phyloP scores from a whole-genome alignment of 75 land plant species.

The Pinus tabuliformis region DNA sequence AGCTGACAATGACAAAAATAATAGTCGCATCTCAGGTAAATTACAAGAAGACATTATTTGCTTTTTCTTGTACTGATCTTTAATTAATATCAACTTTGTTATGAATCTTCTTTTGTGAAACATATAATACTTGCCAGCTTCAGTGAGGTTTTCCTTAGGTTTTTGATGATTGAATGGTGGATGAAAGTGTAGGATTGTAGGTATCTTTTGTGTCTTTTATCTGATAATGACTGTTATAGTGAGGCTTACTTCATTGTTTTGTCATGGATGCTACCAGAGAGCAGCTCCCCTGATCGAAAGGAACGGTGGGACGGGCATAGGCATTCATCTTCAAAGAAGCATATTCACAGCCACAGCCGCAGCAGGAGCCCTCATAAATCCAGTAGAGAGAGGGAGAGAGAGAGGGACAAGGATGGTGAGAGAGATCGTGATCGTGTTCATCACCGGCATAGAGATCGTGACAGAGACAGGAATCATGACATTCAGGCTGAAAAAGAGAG shows the following conservation, averaged over 20 bases:
- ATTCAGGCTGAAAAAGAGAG: conserved; percentile 31
- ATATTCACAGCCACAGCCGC: conserved; percentile 55
- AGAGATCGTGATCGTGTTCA: conserved; percentile 29
- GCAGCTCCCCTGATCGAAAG: conserved; percentile 45
- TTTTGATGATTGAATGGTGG: neutral
- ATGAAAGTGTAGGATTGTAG: neutral
- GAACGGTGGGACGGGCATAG: conserved; percentile 53
- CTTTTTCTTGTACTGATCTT: neutral
- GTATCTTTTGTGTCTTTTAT: neutral
- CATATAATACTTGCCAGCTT: neutral
- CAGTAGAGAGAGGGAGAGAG: conserved; percentile 55
- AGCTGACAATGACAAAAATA: conserved; percentile 35
- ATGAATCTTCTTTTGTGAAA: neutral
- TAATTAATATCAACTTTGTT: neutral
- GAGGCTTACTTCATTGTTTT: neutral
- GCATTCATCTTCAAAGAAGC: conserved; percentile 66
- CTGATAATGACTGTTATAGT: neutral
- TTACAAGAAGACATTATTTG: neutral
- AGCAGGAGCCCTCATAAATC: conserved; percentile 64
- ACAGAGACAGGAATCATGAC: conserved; percentile 29
- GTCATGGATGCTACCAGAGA: conserved; percentile 34
- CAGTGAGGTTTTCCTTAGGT: neutral
- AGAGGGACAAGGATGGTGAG: conserved; percentile 33
- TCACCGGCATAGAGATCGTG: conserved; percentile 28
- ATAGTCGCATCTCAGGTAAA: conserved; percentile 9